Percentiles rank a stretch among this genome's conserved stretches.
phyloP scores from a whole-genome alignment of 192 early-diverging fungal genomes.

The Glomus cerebriforme region DNA sequence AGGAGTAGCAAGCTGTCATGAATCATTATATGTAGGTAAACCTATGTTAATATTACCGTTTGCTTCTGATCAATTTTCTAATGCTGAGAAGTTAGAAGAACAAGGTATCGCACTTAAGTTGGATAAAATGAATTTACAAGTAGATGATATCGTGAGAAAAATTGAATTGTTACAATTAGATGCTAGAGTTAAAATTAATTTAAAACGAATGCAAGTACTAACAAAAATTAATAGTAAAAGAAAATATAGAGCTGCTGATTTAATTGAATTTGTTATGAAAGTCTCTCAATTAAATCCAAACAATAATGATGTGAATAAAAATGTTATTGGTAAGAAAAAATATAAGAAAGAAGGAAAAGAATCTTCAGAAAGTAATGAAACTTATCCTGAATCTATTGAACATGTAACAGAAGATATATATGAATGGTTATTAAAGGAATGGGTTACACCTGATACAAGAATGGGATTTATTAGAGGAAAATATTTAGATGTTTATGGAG shows the following conservation, averaged over 20 bases:
- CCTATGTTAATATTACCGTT: conserved; percentile 37
- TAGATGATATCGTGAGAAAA: conserved; percentile 14
- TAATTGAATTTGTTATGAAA: conserved; percentile 19
- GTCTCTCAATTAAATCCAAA: conserved; percentile 9
- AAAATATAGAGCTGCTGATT: conserved; percentile 24
- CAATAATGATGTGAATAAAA: background rate
- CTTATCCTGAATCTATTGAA: background rate
- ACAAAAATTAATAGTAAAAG: conserved; percentile 29
- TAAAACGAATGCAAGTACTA: conserved; percentile 20
- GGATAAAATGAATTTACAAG: background rate
- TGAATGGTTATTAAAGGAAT: conserved; percentile 23
- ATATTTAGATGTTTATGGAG: conserved; percentile 15
- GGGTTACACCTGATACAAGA: conserved; percentile 20
- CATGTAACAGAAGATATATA: background rate
- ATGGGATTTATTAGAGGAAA: conserved; percentile 30
- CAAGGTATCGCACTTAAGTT: conserved; percentile 6
- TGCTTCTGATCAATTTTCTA: conserved; percentile 6
- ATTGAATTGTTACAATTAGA: conserved; percentile 6
- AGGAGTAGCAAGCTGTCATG: conserved; percentile 34
- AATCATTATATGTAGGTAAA: conserved; percentile 34
- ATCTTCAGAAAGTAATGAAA: background rate
- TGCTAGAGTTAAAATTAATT: background rate
- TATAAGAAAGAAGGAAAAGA: background rate
- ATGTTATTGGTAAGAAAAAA: background rate
- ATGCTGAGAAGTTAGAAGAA: background rate